Evolutionary conservation across 176 grass and related monocot species (phyloP).

Genomic region (maize (Zea mays)): DNA sequence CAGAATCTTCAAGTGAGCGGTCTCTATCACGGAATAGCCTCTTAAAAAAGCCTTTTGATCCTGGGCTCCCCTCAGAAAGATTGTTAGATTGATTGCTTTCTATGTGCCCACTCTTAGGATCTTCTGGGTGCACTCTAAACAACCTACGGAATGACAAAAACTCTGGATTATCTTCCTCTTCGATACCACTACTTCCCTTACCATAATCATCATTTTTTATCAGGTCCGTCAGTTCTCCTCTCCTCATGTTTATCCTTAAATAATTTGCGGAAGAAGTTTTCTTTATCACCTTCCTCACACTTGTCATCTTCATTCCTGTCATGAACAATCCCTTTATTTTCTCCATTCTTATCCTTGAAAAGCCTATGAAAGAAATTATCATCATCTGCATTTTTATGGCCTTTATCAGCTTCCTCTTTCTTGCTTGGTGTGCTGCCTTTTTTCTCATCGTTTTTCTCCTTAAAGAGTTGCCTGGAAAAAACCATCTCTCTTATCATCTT

Average conservation of each 20-base stretch:
- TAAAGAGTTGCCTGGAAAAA: too few species aligned
- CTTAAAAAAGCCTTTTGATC: too few species aligned
- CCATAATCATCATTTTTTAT: slow-evolving; percentile 57
- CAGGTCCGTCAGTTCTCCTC: slow-evolving; percentile 52
- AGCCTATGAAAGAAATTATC: slow-evolving; percentile 73
- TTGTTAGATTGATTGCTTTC: too few species aligned
- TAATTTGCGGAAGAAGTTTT: slow-evolving; percentile 84
- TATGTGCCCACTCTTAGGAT: too few species aligned
- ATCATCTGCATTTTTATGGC: slow-evolving; percentile 52
- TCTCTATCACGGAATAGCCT: too few species aligned
- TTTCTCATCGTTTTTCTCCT: slow-evolving; percentile 81
- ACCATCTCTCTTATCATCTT: too few species aligned
- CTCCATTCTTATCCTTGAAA: too few species aligned
- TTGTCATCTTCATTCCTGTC: slow-evolving; percentile 64
- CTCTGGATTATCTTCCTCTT: slow-evolving; percentile 84
- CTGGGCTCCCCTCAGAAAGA: too few species aligned
- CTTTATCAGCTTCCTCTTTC: slow-evolving; percentile 52
- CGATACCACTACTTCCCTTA: slow-evolving; percentile 44
- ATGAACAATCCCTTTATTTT: slow-evolving; percentile 57
- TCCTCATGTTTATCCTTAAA: too few species aligned
- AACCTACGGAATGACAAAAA: too few species aligned
- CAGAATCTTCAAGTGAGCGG: too few species aligned
- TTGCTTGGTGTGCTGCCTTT: slow-evolving; percentile 40
- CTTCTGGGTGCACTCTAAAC: too few species aligned
- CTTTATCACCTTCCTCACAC: slow-evolving; percentile 78